These are phyloP conservation scores for Viridothelium virens DNA, from an alignment of 495 filamentous ascomycete species.

Conservation along the genomic window DNA sequence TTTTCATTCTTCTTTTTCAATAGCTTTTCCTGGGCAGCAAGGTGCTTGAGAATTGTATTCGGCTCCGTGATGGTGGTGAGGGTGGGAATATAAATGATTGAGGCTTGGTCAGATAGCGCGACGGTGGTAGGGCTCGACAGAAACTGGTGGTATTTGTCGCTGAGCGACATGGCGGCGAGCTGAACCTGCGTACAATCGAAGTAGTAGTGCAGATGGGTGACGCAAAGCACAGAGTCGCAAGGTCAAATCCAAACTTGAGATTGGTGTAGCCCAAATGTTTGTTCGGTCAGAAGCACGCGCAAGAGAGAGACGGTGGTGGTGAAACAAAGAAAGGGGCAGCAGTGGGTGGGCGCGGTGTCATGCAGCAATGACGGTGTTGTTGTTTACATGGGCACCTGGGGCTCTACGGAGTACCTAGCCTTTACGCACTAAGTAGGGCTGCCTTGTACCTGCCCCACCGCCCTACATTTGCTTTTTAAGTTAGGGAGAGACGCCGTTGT, in stretches of 20 bases:
- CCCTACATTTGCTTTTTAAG: neutral
- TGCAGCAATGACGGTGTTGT: neutral
- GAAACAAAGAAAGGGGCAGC: neutral
- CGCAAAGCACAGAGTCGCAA: neutral
- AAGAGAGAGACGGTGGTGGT: neutral
- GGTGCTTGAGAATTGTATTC: conserved; percentile 69
- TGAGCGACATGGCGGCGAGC: conserved; percentile 50
- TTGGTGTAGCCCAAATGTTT: neutral
- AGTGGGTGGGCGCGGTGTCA: neutral
- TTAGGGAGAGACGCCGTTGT: neutral
- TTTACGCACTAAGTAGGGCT: neutral
- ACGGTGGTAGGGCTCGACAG: conserved; percentile 59
- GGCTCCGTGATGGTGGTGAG: conserved; percentile 61
- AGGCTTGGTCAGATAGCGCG: conserved; percentile 59
- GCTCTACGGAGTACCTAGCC: neutral
- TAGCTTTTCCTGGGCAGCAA: conserved; percentile 54
- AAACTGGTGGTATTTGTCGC: conserved; percentile 68
- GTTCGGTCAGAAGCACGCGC: neutral
- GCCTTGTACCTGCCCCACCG: neutral
- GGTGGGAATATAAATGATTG: conserved; percentile 87
- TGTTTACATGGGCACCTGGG: neutral
- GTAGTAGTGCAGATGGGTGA: neutral
- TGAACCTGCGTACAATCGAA: neutral
- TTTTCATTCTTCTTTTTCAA: conserved; percentile 74
- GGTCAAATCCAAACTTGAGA: neutral